Evolutionary conservation across 140 eudicot genomes (phyloP).

Genomic region (Cichorium intybus): DNA sequence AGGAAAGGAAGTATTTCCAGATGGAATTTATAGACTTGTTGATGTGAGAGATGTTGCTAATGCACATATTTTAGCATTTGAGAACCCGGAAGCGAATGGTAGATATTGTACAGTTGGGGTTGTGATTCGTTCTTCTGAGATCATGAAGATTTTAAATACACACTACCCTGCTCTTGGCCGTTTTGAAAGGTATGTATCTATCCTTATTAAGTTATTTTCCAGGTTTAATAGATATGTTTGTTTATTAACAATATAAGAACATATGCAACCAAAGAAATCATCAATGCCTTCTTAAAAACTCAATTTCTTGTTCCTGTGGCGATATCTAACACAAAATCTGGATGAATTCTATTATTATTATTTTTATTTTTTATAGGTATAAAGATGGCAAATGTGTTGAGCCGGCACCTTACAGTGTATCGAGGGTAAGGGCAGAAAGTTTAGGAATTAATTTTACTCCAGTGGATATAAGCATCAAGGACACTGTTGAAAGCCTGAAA

Average conservation of each 20-base stretch:
- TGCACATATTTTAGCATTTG: slow-evolving; percentile 66
- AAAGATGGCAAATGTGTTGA: slow-evolving; percentile 16
- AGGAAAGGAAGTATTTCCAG: slow-evolving; percentile 36
- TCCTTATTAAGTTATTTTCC: background rate
- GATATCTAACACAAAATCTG: slow-evolving; percentile 1
- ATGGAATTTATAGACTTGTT: slow-evolving; percentile 43
- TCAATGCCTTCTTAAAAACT: no score
- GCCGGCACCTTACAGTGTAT: slow-evolving; percentile 32
- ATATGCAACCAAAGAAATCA: no score
- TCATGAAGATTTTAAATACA: slow-evolving; percentile 30
- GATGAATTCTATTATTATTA: background rate
- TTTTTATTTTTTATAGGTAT: slow-evolving; percentile 15
- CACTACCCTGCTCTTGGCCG: slow-evolving; percentile 46
- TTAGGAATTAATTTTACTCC: slow-evolving; percentile 57
- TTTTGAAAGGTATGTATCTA: slow-evolving; percentile 38
- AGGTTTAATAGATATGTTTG: background rate
- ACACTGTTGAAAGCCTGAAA: slow-evolving; percentile 51
- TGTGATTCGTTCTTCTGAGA: slow-evolving; percentile 33
- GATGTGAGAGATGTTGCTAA: slow-evolving; percentile 68
- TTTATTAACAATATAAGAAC: no score
- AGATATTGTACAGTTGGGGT: slow-evolving; percentile 50
- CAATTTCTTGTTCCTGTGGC: no score
- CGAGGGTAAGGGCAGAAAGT: slow-evolving; percentile 41
- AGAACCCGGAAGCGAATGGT: slow-evolving; percentile 58
- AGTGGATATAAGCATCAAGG: slow-evolving; percentile 47